Base-by-base conservation (phyloP, 2,329 filamentous ascomycete species). In the Paraphaeosphaeria minitans region DNA sequence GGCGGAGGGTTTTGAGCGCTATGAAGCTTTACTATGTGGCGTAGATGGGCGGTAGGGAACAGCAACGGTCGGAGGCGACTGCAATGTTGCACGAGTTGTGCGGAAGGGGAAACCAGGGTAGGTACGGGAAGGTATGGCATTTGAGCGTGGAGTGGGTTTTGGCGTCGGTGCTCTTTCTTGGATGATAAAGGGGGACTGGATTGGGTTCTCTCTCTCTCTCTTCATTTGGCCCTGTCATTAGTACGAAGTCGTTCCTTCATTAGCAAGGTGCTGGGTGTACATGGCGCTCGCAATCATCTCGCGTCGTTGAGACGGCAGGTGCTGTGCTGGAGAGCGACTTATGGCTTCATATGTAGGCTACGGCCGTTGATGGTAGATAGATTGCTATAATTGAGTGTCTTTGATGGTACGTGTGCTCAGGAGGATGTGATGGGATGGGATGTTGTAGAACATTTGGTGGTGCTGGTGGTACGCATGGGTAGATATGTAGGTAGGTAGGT, bases 1-100 rank as follows among this genome's bases (percentile, higher is more conserved):
- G 86, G 56, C 83, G 82, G 75, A 78, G 79, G 54, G 83, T 88
- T 21, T 71, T 83, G 61, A 82, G 77, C 53, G 82, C 86, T 33
- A 80, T 88, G 63, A 87, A 84, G 77, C 80, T 89, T 58, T 88
- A 69, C 58, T 79, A 77, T 55, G 75, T 76, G 49, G 70, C 71
- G n/a, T 75, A 63, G 27, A 21, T 12, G n/a, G 4, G 8, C 19
- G 19, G 41, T 10, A 19, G 19, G 39, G 4, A 42, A 8, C 6
- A n/a, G 10, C 16, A 19, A 7, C 16, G 16, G 39, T 42, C 3
- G 16, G n/a, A n/a, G 39, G 9, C 39, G 1, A 42, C 19, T 42
- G 39, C 39, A 39, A 39, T 39, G 10, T 39, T 39, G 35, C 35
- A 39, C 35, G 12, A 39, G 16, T 6, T 14, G 3, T 39, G 12